Evolutionary conservation across 2,329 filamentous ascomycete genomes (phyloP).

Genomic region (Trichothecium roseum): DNA sequence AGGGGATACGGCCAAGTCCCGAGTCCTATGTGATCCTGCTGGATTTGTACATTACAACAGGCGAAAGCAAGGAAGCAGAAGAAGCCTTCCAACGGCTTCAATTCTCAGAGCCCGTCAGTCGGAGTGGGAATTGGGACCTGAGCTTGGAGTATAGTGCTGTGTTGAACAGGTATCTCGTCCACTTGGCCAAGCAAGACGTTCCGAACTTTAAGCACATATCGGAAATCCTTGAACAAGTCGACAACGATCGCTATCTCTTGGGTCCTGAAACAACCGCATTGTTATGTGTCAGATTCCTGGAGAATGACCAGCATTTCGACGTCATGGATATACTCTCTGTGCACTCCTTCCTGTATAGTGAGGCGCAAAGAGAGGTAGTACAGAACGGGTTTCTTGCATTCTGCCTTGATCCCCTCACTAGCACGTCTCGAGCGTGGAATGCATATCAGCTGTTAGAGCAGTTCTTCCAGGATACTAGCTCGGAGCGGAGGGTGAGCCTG

Average conservation of each 20-base stretch:
- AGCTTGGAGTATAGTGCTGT: constrained; percentile 44
- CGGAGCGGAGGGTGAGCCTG: constrained; percentile 54
- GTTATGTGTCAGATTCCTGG: constrained; percentile 64
- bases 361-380: constrained; percentile 57
- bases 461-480: constrained; percentile 56
- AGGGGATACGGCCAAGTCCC: constrained; percentile 56
- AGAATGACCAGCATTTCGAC: constrained; percentile 66
- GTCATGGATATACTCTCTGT: constrained; percentile 73
- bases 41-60: constrained; percentile 61
- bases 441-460: constrained; percentile 56
- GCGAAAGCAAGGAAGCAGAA: constrained; percentile 61
- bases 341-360: constrained; percentile 60
- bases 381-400: constrained; percentile 57
- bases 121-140: constrained; percentile 23
- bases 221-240: constrained; percentile 61
- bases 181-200: constrained; percentile 49
- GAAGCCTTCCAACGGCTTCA: constrained; percentile 40
- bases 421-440: constrained; percentile 54
- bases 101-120: constrained; percentile 9
- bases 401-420: constrained; percentile 51
- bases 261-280: constrained; percentile 65
- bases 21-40: constrained; percentile 66
- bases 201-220: constrained; percentile 63
- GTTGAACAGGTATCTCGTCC: constrained; percentile 62
- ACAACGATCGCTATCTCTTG: constrained; percentile 58